These are phyloP conservation scores for Ophiostoma australiae DNA, from an alignment of 2,329 filamentous ascomycete genomes.

Conservation along the genomic window DNA sequence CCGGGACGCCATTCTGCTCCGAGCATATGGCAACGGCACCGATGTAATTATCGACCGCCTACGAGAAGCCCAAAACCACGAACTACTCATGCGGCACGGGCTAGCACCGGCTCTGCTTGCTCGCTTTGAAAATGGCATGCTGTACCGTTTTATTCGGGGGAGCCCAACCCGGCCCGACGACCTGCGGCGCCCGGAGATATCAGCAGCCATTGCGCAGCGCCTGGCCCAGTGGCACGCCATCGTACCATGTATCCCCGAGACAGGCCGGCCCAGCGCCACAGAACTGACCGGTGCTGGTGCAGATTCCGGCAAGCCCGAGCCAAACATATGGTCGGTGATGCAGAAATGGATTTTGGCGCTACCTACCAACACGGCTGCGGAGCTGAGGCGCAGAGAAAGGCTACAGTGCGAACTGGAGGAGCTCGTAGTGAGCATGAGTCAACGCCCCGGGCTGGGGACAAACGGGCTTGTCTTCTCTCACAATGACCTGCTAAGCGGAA, in stretches of 20 bases:
- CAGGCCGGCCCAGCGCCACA: not conserved
- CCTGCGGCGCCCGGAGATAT: constrained; percentile 68
- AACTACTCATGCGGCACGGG: constrained; percentile 73
- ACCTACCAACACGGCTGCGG: constrained; percentile 64
- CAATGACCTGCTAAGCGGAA: constrained; percentile 92
- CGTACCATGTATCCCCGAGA: constrained; percentile 52
- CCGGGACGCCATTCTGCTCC: constrained; percentile 76
- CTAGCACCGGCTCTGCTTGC: constrained; percentile 85
- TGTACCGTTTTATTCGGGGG: constrained; percentile 87
- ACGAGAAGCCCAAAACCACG: constrained; percentile 74
- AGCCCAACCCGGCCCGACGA: constrained; percentile 75
- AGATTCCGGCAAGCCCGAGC: constrained; percentile 50
- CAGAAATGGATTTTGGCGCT: constrained; percentile 92
- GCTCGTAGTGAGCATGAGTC: constrained; percentile 66
- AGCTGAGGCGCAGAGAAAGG: constrained; percentile 60
- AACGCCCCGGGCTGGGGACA: constrained; percentile 69
- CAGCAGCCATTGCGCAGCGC: constrained; percentile 74
- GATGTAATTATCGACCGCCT: constrained; percentile 94
- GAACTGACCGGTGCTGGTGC: not conserved
- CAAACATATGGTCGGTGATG: constrained; percentile 91
- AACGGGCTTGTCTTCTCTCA: constrained; percentile 86
- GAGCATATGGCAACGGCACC: constrained; percentile 91
- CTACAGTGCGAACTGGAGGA: constrained; percentile 71
- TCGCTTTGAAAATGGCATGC: constrained; percentile 90
- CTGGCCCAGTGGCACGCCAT: constrained; percentile 90